Base-by-base conservation (phyloP, 768 basidiomycete genomes). In the Boletus bicolor region DNA sequence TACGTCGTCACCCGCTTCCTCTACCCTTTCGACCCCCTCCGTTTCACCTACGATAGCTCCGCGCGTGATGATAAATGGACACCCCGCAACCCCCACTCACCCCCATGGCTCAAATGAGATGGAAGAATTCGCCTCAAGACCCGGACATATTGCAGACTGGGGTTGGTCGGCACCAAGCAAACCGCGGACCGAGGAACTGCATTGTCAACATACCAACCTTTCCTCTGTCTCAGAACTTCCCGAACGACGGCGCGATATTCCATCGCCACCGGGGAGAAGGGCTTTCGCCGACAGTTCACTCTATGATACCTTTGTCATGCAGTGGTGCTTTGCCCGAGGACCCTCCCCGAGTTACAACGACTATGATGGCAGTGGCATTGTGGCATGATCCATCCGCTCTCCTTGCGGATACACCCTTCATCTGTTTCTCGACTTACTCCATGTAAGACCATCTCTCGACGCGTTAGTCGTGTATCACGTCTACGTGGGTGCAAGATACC, bases 301-400 rank as follows among this genome's bases (percentile, higher is more conserved):
- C 15, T 86, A 86, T 62, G 78, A 85, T 51, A 82, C 83, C 24
- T 82, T 87, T 56, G 79, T 87, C 48, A 63, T 73, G 52, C 80
- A 84, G 65, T 87, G 86, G 86, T 87, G 86, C 67, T 87, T 87
- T 68, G 84, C 83, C 8, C 77, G 79, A 60, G 76, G 44, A 50
- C 68, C 68, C 65, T 74, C 62, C 51, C 75, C 52, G 53, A 56
- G 44, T 8, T 55, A 57, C 41, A 24, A 48, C 26, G 17, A n/a
- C 2, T 66, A 64, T 49, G 48, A 49, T 10, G 55, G 53, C 5
- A 54, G 51, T 5, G 63, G 49, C 11, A 60, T 71, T 42, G 51
- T 69, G 55, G 56, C 60, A 7, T 71, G 32, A 67, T n/a, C 8
- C 5, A 17, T 24, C 2, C 9, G 0, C 32, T 26, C 14, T 11